Base-by-base conservation (phyloP, 352 stramenopile species). In the Sclerospora graminicola region DNA sequence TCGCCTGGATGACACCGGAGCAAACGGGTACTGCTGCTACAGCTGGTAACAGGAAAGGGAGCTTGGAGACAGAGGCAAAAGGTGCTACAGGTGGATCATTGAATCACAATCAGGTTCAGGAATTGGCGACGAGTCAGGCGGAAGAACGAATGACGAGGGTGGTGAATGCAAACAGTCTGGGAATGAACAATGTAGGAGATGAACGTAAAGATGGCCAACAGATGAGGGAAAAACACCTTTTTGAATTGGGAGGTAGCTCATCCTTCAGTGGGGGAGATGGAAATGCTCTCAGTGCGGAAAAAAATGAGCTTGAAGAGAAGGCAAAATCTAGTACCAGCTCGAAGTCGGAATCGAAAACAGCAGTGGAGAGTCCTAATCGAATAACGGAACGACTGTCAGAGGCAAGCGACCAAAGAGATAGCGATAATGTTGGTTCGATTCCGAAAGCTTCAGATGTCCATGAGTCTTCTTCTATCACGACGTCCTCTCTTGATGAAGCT, bases 261-360 rank as follows among this genome's bases (percentile, higher is more conserved):
- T 21, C 47, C 5, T 33, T 34, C 27, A 52, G 21, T 40, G 29
- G 35, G 35, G 38, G 48, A 29, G 47, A 49, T 15, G 43, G 5
- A 51, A 37, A 58, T 14, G 10, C 26, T 13, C 21, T 39, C 16
- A 54, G 50, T 36, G 37, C 42, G 41, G 46, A 66, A 26, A 16
- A 28, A 13, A 45, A 32, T 5, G 28, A 41, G 38, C 1, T 23
- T 13, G 36, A 48, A 32, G 41, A 52, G 14, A 35, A 31, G 16
- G 14, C 33, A 2, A 44, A 31, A 41, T 16, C 28, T 26, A 8
- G n/a, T 24, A 11, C 14, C 29, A 26, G 16, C n/a, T 35, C 15
- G 33, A n/a, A 28, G 48, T 24, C 10, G n/a, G 18, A 13, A 45
- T 21, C n/a, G 8, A 29, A 28, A 20, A 11, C 16, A n/a, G 21